Percentiles rank a stretch among this genome's conserved stretches.
Evolutionary conservation across 116 monocot species (phyloP).

Genomic region (Posidonia oceanica): DNA sequence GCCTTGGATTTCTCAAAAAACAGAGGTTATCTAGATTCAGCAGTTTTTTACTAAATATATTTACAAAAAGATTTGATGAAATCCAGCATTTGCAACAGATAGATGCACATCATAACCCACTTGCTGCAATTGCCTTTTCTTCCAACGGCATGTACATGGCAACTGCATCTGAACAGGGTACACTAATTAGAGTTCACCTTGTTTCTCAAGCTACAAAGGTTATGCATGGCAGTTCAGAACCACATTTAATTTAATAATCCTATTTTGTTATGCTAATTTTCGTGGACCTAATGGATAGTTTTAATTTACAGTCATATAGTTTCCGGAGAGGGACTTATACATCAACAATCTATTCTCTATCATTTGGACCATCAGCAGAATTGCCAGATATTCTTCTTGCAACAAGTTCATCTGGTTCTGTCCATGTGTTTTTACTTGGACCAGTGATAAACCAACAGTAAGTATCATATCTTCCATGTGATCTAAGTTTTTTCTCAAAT

Average conservation of each 20-base stretch:
- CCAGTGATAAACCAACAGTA: conserved; percentile 50
- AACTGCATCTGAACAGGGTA: conserved; percentile 94
- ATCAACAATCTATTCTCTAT: conserved; percentile 84
- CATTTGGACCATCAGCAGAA: conserved; percentile 76
- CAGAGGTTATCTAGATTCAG: too few relatives aligned
- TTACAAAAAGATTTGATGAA: too few relatives aligned
- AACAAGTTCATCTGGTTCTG: conserved; percentile 84
- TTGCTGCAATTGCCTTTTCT: conserved; percentile 75
- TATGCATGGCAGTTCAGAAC: background rate
- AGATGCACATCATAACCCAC: conserved; percentile 80
- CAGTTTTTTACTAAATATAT: too few relatives aligned
- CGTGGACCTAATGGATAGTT: background rate
- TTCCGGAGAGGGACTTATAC: conserved; percentile 88
- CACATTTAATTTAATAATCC: background rate
- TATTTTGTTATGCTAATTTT: background rate
- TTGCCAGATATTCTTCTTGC: conserved; percentile 87
- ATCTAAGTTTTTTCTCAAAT: background rate
- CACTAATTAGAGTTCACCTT: conserved; percentile 81
- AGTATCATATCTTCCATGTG: background rate
- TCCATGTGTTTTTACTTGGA: conserved; percentile 71
- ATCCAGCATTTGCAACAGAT: conserved; percentile 34
- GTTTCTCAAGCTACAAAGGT: conserved; percentile 95
- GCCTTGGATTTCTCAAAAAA: too few relatives aligned
- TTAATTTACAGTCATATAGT: conserved; percentile 62
- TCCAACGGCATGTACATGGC: conserved; percentile 77